Conservation (phyloP, 192 early-diverging fungal species). For the Backusella mclennaniae region DNA sequence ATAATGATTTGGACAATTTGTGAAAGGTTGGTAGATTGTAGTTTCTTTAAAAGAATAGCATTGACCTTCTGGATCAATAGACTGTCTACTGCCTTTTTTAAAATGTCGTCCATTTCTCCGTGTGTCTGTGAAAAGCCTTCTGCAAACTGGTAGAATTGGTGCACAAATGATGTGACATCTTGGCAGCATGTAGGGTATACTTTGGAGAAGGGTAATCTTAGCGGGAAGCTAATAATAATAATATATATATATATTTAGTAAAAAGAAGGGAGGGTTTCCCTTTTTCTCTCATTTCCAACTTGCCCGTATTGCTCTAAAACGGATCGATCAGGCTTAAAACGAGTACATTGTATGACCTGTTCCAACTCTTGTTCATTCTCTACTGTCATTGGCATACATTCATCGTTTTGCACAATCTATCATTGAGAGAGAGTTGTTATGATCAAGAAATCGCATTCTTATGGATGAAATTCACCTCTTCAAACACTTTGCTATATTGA, state of each 20-base stretch:
- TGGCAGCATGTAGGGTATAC: conserved; percentile 72
- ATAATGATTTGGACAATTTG: conserved; percentile 82
- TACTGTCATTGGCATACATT: conserved; percentile 76
- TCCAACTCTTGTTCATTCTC: conserved; percentile 62
- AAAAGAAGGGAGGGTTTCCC: too few species aligned
- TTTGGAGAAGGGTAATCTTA: conserved; percentile 76
- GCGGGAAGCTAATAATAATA: conserved; percentile 56
- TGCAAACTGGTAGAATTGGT: conserved; percentile 81
- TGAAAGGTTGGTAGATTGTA: conserved; percentile 66
- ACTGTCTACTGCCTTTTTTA: conserved; percentile 73
- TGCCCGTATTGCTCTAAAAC: conserved; percentile 30
- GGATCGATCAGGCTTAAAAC: conserved; percentile 52
- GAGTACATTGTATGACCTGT: conserved; percentile 59
- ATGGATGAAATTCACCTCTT: conserved; percentile 40
- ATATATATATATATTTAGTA: neutral
- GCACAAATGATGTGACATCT: conserved; percentile 68
- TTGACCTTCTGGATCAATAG: conserved; percentile 69
- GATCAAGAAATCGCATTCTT: neutral
- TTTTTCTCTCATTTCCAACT: neutral
- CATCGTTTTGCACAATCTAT: conserved; percentile 78
- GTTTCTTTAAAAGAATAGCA: conserved; percentile 61
- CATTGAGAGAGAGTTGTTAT: neutral
- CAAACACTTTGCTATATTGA: conserved; percentile 62
- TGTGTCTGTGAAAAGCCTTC: conserved; percentile 81
- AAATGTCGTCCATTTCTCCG: conserved; percentile 85